A percentile compares a stretch with the other conserved stretches of the same genome.
phyloP scores from a whole-genome alignment of 2,329 filamentous ascomycete species.

The Claviceps sp. region DNA sequence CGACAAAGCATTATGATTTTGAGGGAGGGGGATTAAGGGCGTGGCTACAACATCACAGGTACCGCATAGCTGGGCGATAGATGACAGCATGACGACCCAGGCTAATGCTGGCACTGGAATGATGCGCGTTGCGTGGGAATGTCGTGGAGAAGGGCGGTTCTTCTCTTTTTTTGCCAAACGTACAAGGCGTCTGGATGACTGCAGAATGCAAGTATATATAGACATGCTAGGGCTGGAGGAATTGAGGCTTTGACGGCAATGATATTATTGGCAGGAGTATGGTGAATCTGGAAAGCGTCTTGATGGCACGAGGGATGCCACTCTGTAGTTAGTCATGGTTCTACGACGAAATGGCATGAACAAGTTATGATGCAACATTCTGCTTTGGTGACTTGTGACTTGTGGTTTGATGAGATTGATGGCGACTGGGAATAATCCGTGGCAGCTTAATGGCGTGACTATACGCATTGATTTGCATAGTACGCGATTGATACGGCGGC shows the following conservation, averaged over 20 bases:
- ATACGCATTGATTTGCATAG: too few relatives aligned
- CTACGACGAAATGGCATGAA: constrained; percentile 18
- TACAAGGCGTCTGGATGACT: constrained; percentile 5
- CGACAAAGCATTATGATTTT: not conserved
- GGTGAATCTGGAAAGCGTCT: constrained; percentile 12
- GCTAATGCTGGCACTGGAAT: not conserved
- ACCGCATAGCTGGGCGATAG: not conserved
- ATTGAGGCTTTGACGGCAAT: constrained; percentile 2
- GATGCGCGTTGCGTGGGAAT: not conserved
- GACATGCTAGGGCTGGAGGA: constrained; percentile 3
- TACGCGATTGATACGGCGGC: too few relatives aligned
- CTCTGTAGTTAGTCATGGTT: constrained; percentile 16
- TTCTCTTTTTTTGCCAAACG: constrained; percentile 7
- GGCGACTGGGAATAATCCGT: too few relatives aligned
- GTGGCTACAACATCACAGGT: not conserved
- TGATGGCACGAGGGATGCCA: constrained; percentile 9
- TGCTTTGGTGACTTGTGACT: not conserved
- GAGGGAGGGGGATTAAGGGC: not conserved
- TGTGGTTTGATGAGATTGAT: too few relatives aligned
- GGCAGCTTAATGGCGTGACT: too few relatives aligned
- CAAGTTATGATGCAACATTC: constrained; percentile 11
- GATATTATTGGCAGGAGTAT: constrained; percentile 9
- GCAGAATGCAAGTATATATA: constrained; percentile 12
- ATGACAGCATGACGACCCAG: not conserved
- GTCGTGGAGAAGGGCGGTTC: not conserved